Conservation (phyloP, 805 yeast genomes). For the Candida berthetii region DNA sequence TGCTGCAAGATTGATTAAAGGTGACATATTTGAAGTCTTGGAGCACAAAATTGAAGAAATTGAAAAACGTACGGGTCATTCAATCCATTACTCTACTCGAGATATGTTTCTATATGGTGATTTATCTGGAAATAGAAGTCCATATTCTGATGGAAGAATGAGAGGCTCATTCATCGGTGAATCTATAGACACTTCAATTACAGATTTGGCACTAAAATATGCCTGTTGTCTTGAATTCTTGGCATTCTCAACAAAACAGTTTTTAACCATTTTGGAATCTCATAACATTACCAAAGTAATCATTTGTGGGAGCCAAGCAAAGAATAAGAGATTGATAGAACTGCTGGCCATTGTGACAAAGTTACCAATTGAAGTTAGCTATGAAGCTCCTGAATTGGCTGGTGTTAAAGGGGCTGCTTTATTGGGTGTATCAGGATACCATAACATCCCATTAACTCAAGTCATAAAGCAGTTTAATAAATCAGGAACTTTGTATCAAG, state of each 20-base stretch:
- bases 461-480: constrained; percentile 8
- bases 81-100: constrained; percentile 23
- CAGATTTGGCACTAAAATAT: constrained; percentile 34
- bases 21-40: constrained; percentile 13
- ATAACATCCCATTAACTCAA: constrained; percentile 4
- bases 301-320: constrained; percentile 51
- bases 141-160: constrained; percentile 43
- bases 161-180: constrained; percentile 46
- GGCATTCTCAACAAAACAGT: constrained; percentile 41
- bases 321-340: constrained; percentile 33
- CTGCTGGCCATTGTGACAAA: constrained; percentile 22
- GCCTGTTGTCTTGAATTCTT: constrained; percentile 42
- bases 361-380: constrained; percentile 14
- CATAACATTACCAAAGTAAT: constrained; percentile 26
- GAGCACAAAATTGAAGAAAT: constrained; percentile 14
- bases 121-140: constrained; percentile 52
- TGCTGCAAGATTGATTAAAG: constrained; percentile 13
- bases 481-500: not conserved
- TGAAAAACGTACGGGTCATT: constrained; percentile 8
- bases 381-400: constrained; percentile 13
- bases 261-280: constrained; percentile 24
- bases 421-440: constrained; percentile 13
- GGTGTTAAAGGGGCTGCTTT: constrained; percentile 24
- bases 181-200: constrained; percentile 25
- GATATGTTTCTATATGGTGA: constrained; percentile 47